Evolutionary conservation across 306 rosid genomes (phyloP).

Genomic region (Prosopis cineraria): DNA sequence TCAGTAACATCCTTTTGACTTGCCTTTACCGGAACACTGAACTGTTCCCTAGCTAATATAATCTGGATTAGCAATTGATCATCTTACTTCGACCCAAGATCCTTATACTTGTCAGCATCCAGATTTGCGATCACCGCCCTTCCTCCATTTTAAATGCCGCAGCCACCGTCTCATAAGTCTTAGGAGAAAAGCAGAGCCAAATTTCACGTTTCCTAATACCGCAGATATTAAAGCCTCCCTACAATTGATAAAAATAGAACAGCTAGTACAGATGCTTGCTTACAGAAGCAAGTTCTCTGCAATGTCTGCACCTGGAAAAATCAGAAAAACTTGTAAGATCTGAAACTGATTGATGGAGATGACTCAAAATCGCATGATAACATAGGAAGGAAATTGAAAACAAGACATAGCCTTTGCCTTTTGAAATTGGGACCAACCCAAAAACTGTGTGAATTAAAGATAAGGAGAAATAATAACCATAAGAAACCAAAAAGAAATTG

Average conservation of each 20-base stretch:
- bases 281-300: slow-evolving; percentile 97
- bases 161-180: slow-evolving; percentile 89
- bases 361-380: not conserved
- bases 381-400: not conserved
- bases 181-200: slow-evolving; percentile 29
- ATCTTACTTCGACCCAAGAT: slow-evolving; percentile 83
- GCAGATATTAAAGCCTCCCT: slow-evolving; percentile 22
- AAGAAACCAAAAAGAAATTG: not conserved
- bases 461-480: slow-evolving; percentile 4
- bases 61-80: slow-evolving; percentile 6
- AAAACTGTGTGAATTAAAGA: not conserved
- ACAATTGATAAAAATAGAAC: slow-evolving; percentile 27
- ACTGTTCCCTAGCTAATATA: not conserved
- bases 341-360: not conserved
- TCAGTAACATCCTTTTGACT: not conserved
- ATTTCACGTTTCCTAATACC: slow-evolving; percentile 23
- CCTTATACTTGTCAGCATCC: slow-evolving; percentile 88
- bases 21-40: not conserved
- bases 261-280: slow-evolving; percentile 47
- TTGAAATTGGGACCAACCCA: not conserved
- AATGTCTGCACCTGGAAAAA: slow-evolving; percentile 87
- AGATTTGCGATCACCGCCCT: slow-evolving; percentile 80
- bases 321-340: slow-evolving; percentile 33
- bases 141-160: slow-evolving; percentile 74
- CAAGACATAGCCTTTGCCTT: not conserved